A percentile compares a stretch with the other conserved stretches of the same genome.
phyloP scores from a whole-genome alignment of 441 rosid genomes.

The Adansonia gregorii region DNA sequence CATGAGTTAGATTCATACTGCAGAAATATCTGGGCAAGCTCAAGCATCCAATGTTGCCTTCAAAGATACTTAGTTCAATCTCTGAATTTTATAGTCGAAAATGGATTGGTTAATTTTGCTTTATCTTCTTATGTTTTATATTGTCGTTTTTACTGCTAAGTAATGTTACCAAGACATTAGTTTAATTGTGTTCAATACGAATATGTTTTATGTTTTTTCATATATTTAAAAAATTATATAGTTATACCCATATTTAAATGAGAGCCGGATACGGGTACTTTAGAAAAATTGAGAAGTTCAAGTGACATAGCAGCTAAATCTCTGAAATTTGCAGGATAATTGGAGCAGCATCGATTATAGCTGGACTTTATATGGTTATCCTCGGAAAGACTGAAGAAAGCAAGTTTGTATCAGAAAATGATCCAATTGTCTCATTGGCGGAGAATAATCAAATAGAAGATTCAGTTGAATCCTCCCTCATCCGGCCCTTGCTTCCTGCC shows the following conservation, averaged over 20 bases:
- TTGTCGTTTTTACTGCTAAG: background rate
- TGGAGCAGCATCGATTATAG: constrained; percentile 69
- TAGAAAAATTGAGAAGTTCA: background rate
- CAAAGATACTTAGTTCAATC: background rate
- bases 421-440: constrained; percentile 21
- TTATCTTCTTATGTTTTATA: background rate
- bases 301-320: background rate
- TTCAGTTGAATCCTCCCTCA: constrained; percentile 33
- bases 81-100: background rate
- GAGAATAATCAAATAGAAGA: constrained; percentile 25
- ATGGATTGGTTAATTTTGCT: background rate
- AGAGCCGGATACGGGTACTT: too few relatives aligned
- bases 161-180: too few relatives aligned
- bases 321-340: constrained; percentile 49
- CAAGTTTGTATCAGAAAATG: constrained; percentile 40
- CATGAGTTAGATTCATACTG: too few relatives aligned
- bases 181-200: too few relatives aligned
- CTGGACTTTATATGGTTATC: constrained; percentile 74
- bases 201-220: too few relatives aligned
- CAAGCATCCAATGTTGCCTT: background rate
- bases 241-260: too few relatives aligned
- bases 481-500: constrained; percentile 43
- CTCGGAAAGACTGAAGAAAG: constrained; percentile 77
- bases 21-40: background rate
- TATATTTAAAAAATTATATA: too few relatives aligned